These are phyloP conservation scores for Blepharisma stoltei DNA, from an alignment of 73 alveolate genomes.

Conservation along the genomic window DNA sequence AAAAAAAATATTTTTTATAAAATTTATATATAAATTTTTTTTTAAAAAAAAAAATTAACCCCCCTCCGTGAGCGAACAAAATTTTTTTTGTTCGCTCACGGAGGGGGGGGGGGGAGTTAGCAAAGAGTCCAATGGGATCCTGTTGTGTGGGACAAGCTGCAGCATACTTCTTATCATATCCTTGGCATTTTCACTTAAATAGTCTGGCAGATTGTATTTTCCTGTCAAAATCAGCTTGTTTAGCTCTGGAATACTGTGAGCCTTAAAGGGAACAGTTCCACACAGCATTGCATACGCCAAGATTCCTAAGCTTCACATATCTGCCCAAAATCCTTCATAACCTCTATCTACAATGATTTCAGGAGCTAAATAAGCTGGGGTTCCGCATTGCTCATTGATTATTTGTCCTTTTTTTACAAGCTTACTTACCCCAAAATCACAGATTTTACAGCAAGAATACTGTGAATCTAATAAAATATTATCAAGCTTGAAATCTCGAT, in stretches of 20 bases:
- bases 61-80: too few species aligned
- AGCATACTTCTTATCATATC: slow-evolving; percentile 45
- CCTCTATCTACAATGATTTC: slow-evolving; percentile 94
- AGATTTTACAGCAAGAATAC: slow-evolving; percentile 75
- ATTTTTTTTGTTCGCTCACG: too few species aligned
- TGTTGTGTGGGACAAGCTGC: slow-evolving; percentile 35
- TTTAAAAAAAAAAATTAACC: too few species aligned
- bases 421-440: slow-evolving; percentile 97
- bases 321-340: slow-evolving; percentile 91
- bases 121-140: slow-evolving; percentile 38
- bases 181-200: background rate
- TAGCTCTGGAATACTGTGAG: slow-evolving; percentile 82
- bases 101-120: too few species aligned
- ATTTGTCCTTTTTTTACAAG: slow-evolving; percentile 69
- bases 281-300: slow-evolving; percentile 82
- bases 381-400: slow-evolving; percentile 96
- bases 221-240: slow-evolving; percentile 54
- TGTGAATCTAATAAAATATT: slow-evolving; percentile 87
- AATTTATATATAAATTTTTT: too few species aligned
- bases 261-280: slow-evolving; percentile 96
- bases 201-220: slow-evolving; percentile 63
- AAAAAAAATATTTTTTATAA: too few species aligned
- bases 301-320: slow-evolving; percentile 95
- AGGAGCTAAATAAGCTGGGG: slow-evolving; percentile 99
- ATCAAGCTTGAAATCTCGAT: slow-evolving; percentile 95